Evolutionary conservation across 192 early-diverging fungal genomes (phyloP), one percentile per base, ranked within the genome.

Genomic region (Coemansia sp.): DNA sequence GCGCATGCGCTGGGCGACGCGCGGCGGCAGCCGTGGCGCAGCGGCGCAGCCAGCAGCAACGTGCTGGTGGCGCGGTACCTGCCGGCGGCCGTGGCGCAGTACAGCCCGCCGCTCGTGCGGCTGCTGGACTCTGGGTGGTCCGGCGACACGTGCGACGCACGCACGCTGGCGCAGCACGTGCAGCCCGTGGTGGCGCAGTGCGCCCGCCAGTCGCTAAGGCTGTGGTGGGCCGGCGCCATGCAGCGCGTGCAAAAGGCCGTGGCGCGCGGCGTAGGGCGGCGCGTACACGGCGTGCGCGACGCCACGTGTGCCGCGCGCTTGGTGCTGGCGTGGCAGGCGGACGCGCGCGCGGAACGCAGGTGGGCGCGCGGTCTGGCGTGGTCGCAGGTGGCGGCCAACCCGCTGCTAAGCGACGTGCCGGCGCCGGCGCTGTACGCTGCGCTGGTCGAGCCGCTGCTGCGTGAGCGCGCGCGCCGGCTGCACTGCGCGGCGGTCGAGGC

Each of bases 1-100:
- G 45, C 57, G 15, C 46, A 59, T 11, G 57, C 57, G 17, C 30
- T 49, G 6, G 49, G 57, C 57, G 57, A 59, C 38, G 39, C 57
- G 27, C 30, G 44, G 37, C 45, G 43, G 38, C 24, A n/a, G 56
- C 33, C 30, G 43, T 17, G 13, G 48, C 57, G 19, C 14, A 41
- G 9, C 18, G 33, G 43, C 9, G 40, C 25, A 22, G 39, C 11
- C 15, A 61, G 51, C 53, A 57, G 73, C 9, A 58, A 55, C 42
- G 69, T 77, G 21, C 69, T 77, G 17, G 60, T 66, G 1, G 63
- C 67, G 51, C 66, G 65, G 48, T 67, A 77, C 44, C 50, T 77
- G 56, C 73, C 73, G 13, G 39, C 24, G 23, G 67, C 61, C 34
- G 57, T 77, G 17, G 62, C 67, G 42, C 73, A 62, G 57, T 77